Evolutionary conservation across 352 stramenopile species (phyloP).

Genomic region (Globisporangium sylvaticum): DNA sequence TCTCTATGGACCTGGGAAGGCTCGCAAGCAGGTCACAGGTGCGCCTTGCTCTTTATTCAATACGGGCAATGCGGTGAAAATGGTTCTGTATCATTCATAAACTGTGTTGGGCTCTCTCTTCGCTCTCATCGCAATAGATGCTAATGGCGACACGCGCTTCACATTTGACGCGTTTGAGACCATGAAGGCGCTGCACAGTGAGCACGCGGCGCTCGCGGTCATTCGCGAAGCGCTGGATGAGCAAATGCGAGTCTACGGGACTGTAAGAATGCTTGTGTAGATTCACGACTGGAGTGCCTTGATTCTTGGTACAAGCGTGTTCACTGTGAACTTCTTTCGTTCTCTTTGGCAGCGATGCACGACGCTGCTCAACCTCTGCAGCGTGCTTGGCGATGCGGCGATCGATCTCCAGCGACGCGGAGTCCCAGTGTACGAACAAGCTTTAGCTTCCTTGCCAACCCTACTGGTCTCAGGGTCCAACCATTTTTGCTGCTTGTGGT

Average conservation of each 20-base stretch:
- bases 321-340: no score
- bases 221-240: constrained; percentile 6
- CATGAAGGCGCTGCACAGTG: constrained; percentile 4
- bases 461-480: background rate
- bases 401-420: constrained; percentile 13
- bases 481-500: background rate
- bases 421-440: constrained; percentile 2
- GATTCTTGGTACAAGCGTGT: no score
- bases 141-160: constrained; percentile 8
- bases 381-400: constrained; percentile 7
- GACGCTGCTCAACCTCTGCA: constrained; percentile 14
- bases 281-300: no score
- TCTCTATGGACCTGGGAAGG: constrained; percentile 14
- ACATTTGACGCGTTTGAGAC: constrained; percentile 16
- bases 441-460: no score
- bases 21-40: constrained; percentile 16
- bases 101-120: no score
- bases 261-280: no score
- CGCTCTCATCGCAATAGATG: constrained; percentile 6
- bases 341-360: no score
- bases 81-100: no score
- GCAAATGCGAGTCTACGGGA: constrained; percentile 8
- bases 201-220: constrained; percentile 16
- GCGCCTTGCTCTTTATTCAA: background rate
- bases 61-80: no score